A percentile compares a stretch with the other conserved stretches of the same genome.
These are phyloP conservation scores for Aquilaria malaccensis DNA, from an alignment of 345 rosid genomes.

Conservation along the genomic window DNA sequence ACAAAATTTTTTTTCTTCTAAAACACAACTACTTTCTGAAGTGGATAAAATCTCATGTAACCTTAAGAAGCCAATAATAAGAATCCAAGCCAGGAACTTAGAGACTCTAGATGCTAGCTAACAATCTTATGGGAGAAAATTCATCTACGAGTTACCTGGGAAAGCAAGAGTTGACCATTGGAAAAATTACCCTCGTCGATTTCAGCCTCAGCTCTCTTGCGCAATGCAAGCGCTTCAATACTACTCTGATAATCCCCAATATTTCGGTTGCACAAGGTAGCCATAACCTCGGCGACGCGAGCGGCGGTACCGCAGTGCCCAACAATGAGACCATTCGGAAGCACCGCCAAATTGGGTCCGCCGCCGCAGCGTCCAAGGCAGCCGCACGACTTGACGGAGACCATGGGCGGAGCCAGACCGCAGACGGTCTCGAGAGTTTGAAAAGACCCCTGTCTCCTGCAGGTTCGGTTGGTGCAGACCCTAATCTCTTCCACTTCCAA, in stretches of 20 bases:
- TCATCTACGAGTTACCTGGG: constrained; percentile 34
- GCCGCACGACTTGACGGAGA: constrained; percentile 54
- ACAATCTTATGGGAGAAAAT: not conserved
- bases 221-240: constrained; percentile 56
- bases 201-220: constrained; percentile 51
- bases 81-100: too few species aligned
- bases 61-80: too few species aligned
- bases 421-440: constrained; percentile 53
- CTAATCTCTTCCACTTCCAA: constrained; percentile 42
- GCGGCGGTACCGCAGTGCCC: constrained; percentile 71
- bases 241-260: constrained; percentile 11
- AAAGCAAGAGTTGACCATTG: constrained; percentile 50
- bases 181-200: constrained; percentile 38
- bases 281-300: constrained; percentile 49
- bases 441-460: constrained; percentile 75
- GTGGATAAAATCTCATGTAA: too few species aligned
- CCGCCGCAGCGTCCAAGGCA: constrained; percentile 87
- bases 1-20: too few species aligned
- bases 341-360: constrained; percentile 73
- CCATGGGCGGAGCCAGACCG: constrained; percentile 53
- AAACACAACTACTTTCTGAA: too few species aligned
- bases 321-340: constrained; percentile 56
- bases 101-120: too few species aligned
- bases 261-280: constrained; percentile 18
- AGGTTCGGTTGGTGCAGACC: constrained; percentile 79